Evolutionary conservation across 805 yeast species (phyloP).

Genomic region (Yarrowia divulgata): DNA sequence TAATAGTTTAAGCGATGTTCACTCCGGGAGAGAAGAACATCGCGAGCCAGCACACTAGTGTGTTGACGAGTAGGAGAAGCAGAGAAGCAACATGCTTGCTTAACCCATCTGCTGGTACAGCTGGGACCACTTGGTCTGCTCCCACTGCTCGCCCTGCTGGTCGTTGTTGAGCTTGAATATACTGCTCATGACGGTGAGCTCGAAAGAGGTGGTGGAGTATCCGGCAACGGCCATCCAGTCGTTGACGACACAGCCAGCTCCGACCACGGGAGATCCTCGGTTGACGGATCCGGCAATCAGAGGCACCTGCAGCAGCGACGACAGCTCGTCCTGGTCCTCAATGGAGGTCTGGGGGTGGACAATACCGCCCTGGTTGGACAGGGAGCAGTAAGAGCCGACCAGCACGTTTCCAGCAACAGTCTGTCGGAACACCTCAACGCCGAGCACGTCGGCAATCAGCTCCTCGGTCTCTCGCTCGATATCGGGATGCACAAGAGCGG

Average conservation of each 20-base stretch:
- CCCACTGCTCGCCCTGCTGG: constrained; percentile 44
- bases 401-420: constrained; percentile 98
- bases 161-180: constrained; percentile 65
- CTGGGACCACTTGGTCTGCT: constrained; percentile 39
- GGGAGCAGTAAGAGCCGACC: constrained; percentile 94
- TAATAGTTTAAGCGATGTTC: constrained; percentile 19
- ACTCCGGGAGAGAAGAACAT: background rate
- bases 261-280: constrained; percentile 96
- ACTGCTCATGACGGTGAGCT: constrained; percentile 93
- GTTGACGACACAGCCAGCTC: constrained; percentile 98
- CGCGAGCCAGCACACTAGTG: constrained; percentile 2
- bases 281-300: constrained; percentile 98
- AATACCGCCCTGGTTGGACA: constrained; percentile 96
- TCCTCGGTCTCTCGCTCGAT: constrained; percentile 99
- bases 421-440: constrained; percentile 98
- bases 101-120: constrained; percentile 40
- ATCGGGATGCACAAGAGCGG: constrained; percentile 98
- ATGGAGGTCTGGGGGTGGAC: constrained; percentile 98
- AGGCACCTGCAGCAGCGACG: constrained; percentile 94
- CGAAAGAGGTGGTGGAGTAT: constrained; percentile 98
- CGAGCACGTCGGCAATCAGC: constrained; percentile 94
- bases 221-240: constrained; percentile 99
- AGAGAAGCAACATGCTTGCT: background rate
- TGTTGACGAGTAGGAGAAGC: background rate
- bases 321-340: constrained; percentile 97